phyloP scores from a whole-genome alignment of 768 basidiomycete species.

The Clitopilus passeckerianus region DNA sequence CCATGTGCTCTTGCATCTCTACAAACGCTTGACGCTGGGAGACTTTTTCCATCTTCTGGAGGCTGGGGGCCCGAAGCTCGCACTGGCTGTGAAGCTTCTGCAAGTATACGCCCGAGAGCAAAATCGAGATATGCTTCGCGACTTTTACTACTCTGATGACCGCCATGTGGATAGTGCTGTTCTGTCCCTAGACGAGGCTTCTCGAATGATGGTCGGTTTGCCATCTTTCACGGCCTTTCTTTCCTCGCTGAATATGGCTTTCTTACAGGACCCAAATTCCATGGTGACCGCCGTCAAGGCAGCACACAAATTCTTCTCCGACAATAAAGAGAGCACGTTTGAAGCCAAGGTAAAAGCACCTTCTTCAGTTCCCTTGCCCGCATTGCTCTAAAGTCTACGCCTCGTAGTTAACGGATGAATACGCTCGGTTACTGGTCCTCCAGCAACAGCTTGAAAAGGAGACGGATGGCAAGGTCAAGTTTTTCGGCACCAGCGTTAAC shows the following conservation, averaged over 20 bases:
- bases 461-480: conserved; percentile 65
- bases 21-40: conserved; percentile 79
- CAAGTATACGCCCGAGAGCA: conserved; percentile 91
- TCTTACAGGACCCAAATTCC: conserved; percentile 61
- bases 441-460: conserved; percentile 92
- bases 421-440: conserved; percentile 59
- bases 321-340: conserved; percentile 88
- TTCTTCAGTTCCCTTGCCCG: not conserved
- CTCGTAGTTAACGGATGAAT: conserved; percentile 88
- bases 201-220: conserved; percentile 48
- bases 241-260: not conserved
- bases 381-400: not conserved
- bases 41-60: conserved; percentile 94
- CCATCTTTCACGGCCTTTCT: not conserved
- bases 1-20: conserved; percentile 85
- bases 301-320: conserved; percentile 90
- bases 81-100: conserved; percentile 71
- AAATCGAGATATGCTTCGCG: conserved; percentile 85
- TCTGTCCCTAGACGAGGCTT: conserved; percentile 82
- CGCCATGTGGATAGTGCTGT: conserved; percentile 89
- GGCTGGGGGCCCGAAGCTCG: conserved; percentile 74
- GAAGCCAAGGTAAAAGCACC: conserved; percentile 73
- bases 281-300: conserved; percentile 69
- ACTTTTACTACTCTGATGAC: conserved; percentile 98
- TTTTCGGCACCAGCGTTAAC: conserved; percentile 83